A percentile compares a stretch with the other conserved stretches of the same genome.
These are phyloP conservation scores for Neoarthrinium moseri DNA, from an alignment of 2,329 filamentous ascomycete genomes.

Conservation along the genomic window DNA sequence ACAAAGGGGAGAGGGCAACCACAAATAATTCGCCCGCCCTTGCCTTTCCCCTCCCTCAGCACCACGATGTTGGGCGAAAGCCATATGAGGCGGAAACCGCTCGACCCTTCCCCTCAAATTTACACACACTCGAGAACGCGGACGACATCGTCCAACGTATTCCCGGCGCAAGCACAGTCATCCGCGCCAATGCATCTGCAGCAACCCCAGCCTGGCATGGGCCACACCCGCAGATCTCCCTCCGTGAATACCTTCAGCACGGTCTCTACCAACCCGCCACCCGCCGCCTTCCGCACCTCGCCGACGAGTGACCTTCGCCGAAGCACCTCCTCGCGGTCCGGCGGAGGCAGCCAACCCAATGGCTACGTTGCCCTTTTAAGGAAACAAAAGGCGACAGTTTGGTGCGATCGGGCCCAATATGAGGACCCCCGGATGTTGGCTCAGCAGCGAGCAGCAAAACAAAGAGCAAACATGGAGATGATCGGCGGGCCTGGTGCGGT, in stretches of 20 bases:
- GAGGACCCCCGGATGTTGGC: slow-evolving; percentile 84
- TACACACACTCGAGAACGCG: slow-evolving; percentile 56
- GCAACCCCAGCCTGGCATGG: slow-evolving; percentile 27
- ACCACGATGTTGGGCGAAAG: slow-evolving; percentile 27
- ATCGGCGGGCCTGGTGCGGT: slow-evolving; percentile 56
- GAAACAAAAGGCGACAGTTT: slow-evolving; percentile 96
- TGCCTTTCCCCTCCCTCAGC: neutral
- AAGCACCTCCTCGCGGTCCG: slow-evolving; percentile 79
- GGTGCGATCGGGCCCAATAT: slow-evolving; percentile 92
- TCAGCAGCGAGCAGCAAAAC: slow-evolving; percentile 83
- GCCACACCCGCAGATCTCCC: slow-evolving; percentile 56
- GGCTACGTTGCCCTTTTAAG: slow-evolving; percentile 95
- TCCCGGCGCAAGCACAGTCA: slow-evolving; percentile 30
- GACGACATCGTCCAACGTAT: slow-evolving; percentile 56
- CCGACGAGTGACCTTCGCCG: slow-evolving; percentile 63
- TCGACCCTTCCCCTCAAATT: slow-evolving; percentile 27
- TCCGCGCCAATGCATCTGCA: slow-evolving; percentile 31
- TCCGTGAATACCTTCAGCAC: slow-evolving; percentile 70
- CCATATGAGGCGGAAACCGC: slow-evolving; percentile 25
- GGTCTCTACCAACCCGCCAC: slow-evolving; percentile 64
- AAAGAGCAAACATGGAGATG: slow-evolving; percentile 81
- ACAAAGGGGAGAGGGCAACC: neutral
- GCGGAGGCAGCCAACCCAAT: slow-evolving; percentile 53
- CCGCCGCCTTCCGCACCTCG: slow-evolving; percentile 56
- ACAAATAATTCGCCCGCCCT: neutral